These are phyloP conservation scores for Wickerhamomyces bisporus DNA, from an alignment of 805 yeast genomes.

Conservation along the genomic window DNA sequence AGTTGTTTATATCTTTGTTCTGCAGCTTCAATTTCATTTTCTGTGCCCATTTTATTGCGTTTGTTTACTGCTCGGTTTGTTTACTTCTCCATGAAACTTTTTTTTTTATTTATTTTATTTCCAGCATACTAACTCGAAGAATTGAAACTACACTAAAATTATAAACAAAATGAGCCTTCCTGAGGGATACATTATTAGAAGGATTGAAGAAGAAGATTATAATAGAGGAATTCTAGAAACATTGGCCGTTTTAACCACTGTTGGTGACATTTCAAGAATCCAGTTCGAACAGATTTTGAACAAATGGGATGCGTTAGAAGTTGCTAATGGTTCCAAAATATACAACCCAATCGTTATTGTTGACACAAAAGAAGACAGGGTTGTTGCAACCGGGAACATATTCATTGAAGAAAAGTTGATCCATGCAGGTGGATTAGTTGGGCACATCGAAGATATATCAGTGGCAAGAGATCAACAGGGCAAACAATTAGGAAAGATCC, in stretches of 20 bases:
- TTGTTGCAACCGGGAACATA: constrained; percentile 83
- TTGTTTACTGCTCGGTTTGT: background rate
- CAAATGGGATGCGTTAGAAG: constrained; percentile 47
- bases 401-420: constrained; percentile 77
- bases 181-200: constrained; percentile 64
- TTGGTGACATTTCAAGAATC: constrained; percentile 58
- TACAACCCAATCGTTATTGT: constrained; percentile 71
- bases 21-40: constrained; percentile 1
- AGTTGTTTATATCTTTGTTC: background rate
- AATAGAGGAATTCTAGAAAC: constrained; percentile 58
- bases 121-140: too few species aligned
- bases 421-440: constrained; percentile 80
- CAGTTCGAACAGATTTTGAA: constrained; percentile 47
- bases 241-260: constrained; percentile 68
- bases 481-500: constrained; percentile 62
- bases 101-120: too few species aligned
- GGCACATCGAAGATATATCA: constrained; percentile 94
- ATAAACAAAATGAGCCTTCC: too few species aligned
- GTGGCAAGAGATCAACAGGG: constrained; percentile 77
- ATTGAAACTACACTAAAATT: too few species aligned
- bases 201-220: constrained; percentile 51
- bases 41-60: background rate
- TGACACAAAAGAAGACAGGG: constrained; percentile 35
- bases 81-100: background rate
- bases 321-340: constrained; percentile 25